Conservation (phyloP, 352 stramenopile species). For the Pseudoperonospora humuli region DNA sequence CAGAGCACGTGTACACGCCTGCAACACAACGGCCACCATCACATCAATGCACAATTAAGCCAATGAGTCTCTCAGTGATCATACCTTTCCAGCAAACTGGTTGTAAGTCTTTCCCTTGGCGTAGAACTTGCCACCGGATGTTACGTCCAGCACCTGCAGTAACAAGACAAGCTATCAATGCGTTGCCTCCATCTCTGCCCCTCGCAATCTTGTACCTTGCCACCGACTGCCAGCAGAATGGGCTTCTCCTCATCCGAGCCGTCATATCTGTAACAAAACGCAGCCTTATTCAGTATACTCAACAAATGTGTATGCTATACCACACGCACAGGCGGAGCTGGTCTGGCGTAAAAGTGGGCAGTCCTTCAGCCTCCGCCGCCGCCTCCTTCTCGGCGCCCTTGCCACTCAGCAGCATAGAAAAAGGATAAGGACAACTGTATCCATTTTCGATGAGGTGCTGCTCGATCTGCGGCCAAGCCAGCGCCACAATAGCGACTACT, state of each 20-base stretch:
- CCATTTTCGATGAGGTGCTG: constrained; percentile 44
- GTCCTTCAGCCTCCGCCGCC: constrained; percentile 21
- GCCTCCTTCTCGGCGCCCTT: constrained; percentile 15
- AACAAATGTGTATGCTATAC: not conserved
- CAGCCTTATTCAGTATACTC: not conserved
- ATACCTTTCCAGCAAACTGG: constrained; percentile 63
- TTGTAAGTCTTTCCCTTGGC: constrained; percentile 60
- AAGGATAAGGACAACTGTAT: constrained; percentile 59
- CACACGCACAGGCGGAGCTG: constrained; percentile 42
- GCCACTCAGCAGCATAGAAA: constrained; percentile 36
- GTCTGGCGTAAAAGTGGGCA: constrained; percentile 49
- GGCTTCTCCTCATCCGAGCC: constrained; percentile 52
- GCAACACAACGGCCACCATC: not conserved
- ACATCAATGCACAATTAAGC: constrained; percentile 2
- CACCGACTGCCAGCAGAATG: constrained; percentile 61
- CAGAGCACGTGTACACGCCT: constrained; percentile 72
- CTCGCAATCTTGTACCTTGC: constrained; percentile 37
- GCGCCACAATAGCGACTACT: constrained; percentile 41
- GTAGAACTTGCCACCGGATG: constrained; percentile 67
- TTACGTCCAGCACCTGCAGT: constrained; percentile 60
- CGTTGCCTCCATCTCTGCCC: not conserved
- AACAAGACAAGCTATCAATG: constrained; percentile 6
- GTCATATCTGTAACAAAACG: constrained; percentile 39
- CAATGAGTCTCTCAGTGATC: not conserved
- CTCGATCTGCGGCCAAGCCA: constrained; percentile 70